Conservation (phyloP, 768 basidiomycete species). For the Macrolepiota fuliginosa region DNA sequence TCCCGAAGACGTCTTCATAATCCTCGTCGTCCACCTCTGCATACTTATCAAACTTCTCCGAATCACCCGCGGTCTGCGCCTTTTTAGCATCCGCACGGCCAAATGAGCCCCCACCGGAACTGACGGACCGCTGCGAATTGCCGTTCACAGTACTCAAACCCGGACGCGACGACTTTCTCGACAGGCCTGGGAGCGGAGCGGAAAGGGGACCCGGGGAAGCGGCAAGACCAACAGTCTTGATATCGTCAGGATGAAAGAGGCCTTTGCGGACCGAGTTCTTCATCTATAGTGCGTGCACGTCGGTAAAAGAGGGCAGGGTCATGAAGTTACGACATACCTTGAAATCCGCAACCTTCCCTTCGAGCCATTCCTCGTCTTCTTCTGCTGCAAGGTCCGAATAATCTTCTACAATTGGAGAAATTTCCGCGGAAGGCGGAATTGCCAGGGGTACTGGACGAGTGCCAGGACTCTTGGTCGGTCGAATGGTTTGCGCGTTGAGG, state of each 20-base stretch:
- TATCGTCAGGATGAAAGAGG: constrained; percentile 87
- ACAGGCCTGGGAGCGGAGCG: constrained; percentile 60
- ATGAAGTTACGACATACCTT: constrained; percentile 46
- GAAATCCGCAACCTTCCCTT: constrained; percentile 82
- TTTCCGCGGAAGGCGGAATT: constrained; percentile 58
- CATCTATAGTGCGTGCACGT: constrained; percentile 36
- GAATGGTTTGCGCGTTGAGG: constrained; percentile 71
- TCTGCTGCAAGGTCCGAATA: constrained; percentile 86
- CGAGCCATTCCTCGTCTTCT: constrained; percentile 66
- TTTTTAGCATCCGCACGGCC: constrained; percentile 64
- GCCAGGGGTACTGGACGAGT: constrained; percentile 51
- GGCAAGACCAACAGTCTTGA: constrained; percentile 69
- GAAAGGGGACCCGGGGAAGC: constrained; percentile 59
- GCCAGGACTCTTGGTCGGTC: constrained; percentile 66
- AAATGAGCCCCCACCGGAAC: constrained; percentile 43
- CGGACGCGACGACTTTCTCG: constrained; percentile 52
- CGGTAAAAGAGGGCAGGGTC: not conserved
- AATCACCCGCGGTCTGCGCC: constrained; percentile 55
- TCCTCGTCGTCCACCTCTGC: constrained; percentile 87
- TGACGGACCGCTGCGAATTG: constrained; percentile 27
- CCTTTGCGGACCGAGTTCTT: constrained; percentile 72
- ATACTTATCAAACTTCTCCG: constrained; percentile 87
- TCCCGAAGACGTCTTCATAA: constrained; percentile 94
- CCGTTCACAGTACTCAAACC: constrained; percentile 29
- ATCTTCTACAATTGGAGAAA: constrained; percentile 79